Evolutionary conservation across 805 yeast genomes (phyloP), one percentile per base, ranked within the genome.

Genomic region (Cyberlindnera mycetangii): DNA sequence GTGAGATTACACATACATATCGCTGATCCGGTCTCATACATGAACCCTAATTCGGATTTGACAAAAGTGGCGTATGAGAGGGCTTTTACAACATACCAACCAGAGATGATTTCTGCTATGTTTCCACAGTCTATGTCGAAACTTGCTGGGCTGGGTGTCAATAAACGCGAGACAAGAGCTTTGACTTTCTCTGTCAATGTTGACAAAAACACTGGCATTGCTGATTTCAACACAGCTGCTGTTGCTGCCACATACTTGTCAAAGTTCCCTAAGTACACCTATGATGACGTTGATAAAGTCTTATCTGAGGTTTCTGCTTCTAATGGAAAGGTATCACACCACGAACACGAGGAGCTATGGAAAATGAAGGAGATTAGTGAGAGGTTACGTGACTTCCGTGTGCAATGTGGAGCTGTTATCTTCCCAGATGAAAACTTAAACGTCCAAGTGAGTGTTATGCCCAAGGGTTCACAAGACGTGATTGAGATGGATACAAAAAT

Each of bases 11-110:
- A 83, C 24, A 72, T 89, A 2, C 96, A 85, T 61, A 78, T 92
- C 50, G 97, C 98, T 1, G 89, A 92, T 61, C 97, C 97, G 0
- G 71, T 88, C 0, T 83, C 96, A 0, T 77, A 73, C 50, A 62
- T 87, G 45, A 61, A 58, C 1, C 58, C 56, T 21, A 45, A 55
- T 11, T 53, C 62, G 6, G 37, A 47, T 2, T 50, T 81, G 19
- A 68, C 82, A 15, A 64, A 71, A 37, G 72, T 78, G 41, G 96
- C 95, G 0, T 75, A 71, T 50, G 71, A 70, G 36, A 73, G 81
- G 52, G 77, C 83, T 0, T 66, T 78, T 18, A 88, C 97, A 0
- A 72, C 82, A 1, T 92, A 90, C 58, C 72, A 84, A 18, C 92
- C 95, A 0, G 85, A 81, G 34, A 68, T 69, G 1, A 77, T 79